A percentile compares a stretch with the other conserved stretches of the same genome.
These are phyloP conservation scores for Phytophthora brassicae DNA, from an alignment of 352 stramenopile species.

Conservation along the genomic window DNA sequence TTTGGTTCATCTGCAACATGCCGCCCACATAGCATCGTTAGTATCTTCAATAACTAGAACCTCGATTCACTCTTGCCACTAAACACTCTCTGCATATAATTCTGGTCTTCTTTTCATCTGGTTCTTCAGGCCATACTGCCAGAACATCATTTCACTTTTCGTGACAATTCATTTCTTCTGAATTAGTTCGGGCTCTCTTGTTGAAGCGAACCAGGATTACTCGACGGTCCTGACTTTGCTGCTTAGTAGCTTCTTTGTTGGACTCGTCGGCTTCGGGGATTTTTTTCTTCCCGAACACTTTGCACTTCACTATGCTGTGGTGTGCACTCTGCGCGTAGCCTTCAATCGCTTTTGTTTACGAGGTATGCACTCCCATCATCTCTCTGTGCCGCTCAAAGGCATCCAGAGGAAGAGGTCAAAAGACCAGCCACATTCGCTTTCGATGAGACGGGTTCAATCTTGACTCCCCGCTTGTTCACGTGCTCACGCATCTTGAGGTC, in stretches of 20 bases:
- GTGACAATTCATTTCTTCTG: not conserved
- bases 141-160: not conserved
- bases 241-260: not conserved
- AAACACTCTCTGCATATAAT: not conserved
- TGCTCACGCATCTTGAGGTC: slow-evolving; percentile 25
- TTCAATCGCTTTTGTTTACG: not conserved
- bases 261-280: not conserved
- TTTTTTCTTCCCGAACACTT: not conserved
- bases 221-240: not conserved
- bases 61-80: not conserved
- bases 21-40: not conserved
- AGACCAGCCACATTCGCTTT: slow-evolving; percentile 11
- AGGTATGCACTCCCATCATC: not conserved
- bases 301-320: not conserved
- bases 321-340: not conserved
- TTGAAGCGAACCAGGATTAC: not conserved
- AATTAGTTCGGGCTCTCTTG: no score
- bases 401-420: slow-evolving; percentile 10
- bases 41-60: not conserved
- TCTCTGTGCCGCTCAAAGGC: slow-evolving; percentile 13
- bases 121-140: not conserved
- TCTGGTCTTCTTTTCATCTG: not conserved
- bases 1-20: no score
- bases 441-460: slow-evolving; percentile 6
- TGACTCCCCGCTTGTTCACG: slow-evolving; percentile 6